These are phyloP conservation scores for Beauveria asiatica DNA, from an alignment of 2,329 filamentous ascomycete genomes.

Conservation along the genomic window DNA sequence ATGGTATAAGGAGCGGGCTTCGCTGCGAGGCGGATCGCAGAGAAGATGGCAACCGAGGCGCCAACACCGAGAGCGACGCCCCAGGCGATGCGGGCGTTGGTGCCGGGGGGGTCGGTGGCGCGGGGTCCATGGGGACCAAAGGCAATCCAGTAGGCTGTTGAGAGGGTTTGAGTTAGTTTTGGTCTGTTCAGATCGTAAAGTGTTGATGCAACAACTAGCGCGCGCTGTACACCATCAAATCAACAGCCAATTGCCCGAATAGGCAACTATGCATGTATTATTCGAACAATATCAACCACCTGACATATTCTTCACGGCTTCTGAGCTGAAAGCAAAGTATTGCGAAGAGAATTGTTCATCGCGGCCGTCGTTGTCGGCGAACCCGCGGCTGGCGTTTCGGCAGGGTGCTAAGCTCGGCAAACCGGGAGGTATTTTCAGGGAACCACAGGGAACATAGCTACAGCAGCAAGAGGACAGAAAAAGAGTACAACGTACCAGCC, in stretches of 20 bases:
- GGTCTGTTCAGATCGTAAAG: conserved; percentile 11
- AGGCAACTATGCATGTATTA: conserved; percentile 4
- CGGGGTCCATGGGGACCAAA: conserved; percentile 96
- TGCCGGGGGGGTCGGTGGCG: conserved; percentile 71
- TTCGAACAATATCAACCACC: conserved; percentile 1
- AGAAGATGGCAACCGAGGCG: conserved; percentile 64
- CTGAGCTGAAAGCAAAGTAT: neutral
- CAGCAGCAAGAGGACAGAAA: neutral
- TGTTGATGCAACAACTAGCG: conserved; percentile 3
- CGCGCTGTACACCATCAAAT: neutral
- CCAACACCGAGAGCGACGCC: conserved; percentile 62
- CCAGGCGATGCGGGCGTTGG: conserved; percentile 68
- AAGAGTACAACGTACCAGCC: conserved; percentile 61
- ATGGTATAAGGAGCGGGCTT: conserved; percentile 72
- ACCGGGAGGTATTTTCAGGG: conserved; percentile 27
- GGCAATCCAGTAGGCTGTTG: conserved; percentile 93
- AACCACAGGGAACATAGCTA: conserved; percentile 12
- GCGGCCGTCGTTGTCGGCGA: conserved; percentile 13
- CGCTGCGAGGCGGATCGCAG: conserved; percentile 61
- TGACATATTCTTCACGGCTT: neutral
- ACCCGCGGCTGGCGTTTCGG: conserved; percentile 12
- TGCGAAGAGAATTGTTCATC: neutral
- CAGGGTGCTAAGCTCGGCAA: conserved; percentile 16
- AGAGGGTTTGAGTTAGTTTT: conserved; percentile 32
- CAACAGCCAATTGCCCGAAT: conserved; percentile 1